These are phyloP conservation scores for Cystobasidium sp. DNA, from an alignment of 1,284 basidiomycete species.

Conservation along the genomic window DNA sequence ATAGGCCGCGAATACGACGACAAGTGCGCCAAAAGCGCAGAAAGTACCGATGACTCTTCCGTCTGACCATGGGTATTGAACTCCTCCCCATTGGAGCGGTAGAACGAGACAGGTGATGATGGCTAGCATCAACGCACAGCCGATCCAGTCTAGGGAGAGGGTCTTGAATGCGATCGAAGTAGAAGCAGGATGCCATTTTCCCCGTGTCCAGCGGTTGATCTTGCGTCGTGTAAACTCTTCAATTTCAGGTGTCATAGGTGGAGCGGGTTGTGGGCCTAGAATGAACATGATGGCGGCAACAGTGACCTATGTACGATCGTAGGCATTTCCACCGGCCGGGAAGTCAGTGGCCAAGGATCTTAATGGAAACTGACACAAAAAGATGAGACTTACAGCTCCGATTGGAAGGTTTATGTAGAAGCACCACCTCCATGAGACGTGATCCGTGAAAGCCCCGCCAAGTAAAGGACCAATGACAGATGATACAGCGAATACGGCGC, in stretches of 20 bases:
- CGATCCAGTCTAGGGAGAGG: conserved; percentile 44
- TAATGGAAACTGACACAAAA: conserved; percentile 6
- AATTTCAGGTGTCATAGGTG: conserved; percentile 43
- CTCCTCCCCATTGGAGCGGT: conserved; percentile 53
- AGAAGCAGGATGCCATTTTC: conserved; percentile 45
- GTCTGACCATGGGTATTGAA: conserved; percentile 56
- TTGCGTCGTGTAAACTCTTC: conserved; percentile 46
- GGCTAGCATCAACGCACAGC: conserved; percentile 52
- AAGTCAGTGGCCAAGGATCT: conserved; percentile 15
- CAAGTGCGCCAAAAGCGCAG: conserved; percentile 51
- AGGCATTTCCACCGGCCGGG: neutral
- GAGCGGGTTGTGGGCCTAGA: conserved; percentile 47
- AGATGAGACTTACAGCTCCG: conserved; percentile 35
- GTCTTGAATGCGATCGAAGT: conserved; percentile 43
- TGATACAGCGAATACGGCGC: conserved; percentile 58
- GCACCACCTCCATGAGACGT: conserved; percentile 59
- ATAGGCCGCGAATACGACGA: conserved; percentile 46
- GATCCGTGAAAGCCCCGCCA: conserved; percentile 59
- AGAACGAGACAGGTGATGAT: conserved; percentile 55
- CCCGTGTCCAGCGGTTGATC: conserved; percentile 30
- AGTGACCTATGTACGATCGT: conserved; percentile 32
- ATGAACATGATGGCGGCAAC: conserved; percentile 47
- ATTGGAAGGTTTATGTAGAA: conserved; percentile 59
- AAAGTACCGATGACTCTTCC: conserved; percentile 55
- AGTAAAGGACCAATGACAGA: conserved; percentile 58